Percentiles rank a stretch among this genome's conserved stretches.
phyloP scores from a whole-genome alignment of 2,329 filamentous ascomycete species.

The Botrytis paeoniae region DNA sequence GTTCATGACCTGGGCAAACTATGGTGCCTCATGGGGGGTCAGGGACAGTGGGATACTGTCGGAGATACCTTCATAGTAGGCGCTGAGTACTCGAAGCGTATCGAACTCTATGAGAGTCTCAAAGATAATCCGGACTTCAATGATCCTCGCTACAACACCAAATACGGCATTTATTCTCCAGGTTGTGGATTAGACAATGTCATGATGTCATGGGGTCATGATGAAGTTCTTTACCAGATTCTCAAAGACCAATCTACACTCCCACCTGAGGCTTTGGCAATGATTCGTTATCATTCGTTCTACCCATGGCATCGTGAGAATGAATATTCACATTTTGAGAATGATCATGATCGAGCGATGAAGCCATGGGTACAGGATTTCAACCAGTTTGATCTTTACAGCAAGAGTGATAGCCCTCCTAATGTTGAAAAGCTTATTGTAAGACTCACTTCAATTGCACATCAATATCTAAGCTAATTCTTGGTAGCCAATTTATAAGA shows the following conservation, averaged over 20 bases:
- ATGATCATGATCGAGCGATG: conserved; percentile 61
- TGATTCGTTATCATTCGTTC: conserved; percentile 91
- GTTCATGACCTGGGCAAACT: conserved; percentile 81
- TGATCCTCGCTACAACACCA: conserved; percentile 70
- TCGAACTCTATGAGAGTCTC: conserved; percentile 81
- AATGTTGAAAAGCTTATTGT: conserved; percentile 74
- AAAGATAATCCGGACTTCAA: conserved; percentile 68
- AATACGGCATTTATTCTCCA: conserved; percentile 74
- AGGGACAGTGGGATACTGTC: conserved; percentile 91
- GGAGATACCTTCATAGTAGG: conserved; percentile 82
- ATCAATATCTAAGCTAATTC: conserved; percentile 18
- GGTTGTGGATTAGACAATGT: conserved; percentile 83
- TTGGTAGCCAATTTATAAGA: conserved; percentile 44
- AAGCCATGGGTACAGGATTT: conserved; percentile 65
- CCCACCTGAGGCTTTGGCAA: conserved; percentile 78
- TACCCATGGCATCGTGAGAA: conserved; percentile 87
- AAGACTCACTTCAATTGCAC: conserved; percentile 28
- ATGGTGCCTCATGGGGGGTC: conserved; percentile 75
- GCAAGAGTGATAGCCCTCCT: conserved; percentile 81
- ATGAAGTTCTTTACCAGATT: conserved; percentile 84
- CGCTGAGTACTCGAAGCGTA: conserved; percentile 69
- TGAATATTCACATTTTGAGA: conserved; percentile 80
- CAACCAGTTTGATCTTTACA: conserved; percentile 90
- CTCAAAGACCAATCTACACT: conserved; percentile 78
- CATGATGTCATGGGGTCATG: conserved; percentile 88